phyloP scores from a whole-genome alignment of 139 green algal genomes.

The Coelastrella sp. region DNA sequence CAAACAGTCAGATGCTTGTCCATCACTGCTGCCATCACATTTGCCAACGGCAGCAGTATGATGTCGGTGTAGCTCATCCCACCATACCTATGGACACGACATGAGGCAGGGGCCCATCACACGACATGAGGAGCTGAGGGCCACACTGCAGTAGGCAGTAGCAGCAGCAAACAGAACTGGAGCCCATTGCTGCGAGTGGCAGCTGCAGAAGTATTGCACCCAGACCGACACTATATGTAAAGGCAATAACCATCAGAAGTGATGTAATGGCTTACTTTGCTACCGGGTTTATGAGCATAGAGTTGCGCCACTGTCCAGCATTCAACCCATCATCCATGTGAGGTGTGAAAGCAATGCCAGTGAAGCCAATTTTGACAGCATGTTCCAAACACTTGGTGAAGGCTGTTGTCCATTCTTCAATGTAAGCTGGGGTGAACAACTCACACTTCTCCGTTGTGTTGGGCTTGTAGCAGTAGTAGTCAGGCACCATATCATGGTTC shows the following conservation, averaged over 20 bases:
- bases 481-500: constrained; percentile 30
- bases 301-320: constrained; percentile 43
- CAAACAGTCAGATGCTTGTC: constrained; percentile 24
- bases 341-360: constrained; percentile 33
- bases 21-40: constrained; percentile 32
- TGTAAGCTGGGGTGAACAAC: not conserved
- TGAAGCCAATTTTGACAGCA: constrained; percentile 32
- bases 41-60: constrained; percentile 59
- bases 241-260: too few relatives aligned
- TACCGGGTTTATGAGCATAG: constrained; percentile 40
- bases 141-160: too few relatives aligned
- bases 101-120: too few relatives aligned
- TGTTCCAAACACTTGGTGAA: constrained; percentile 39
- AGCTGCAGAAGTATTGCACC: too few relatives aligned
- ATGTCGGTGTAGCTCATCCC: constrained; percentile 56
- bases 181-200: too few relatives aligned
- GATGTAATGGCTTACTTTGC: constrained; percentile 8
- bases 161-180: too few relatives aligned
- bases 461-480: constrained; percentile 45
- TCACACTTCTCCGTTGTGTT: not conserved
- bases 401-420: not conserved
- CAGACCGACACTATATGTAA: too few relatives aligned
- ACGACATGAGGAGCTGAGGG: too few relatives aligned
- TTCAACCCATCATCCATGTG: constrained; percentile 37
- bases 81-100: constrained; percentile 19